Conservation (phyloP, 345 rosid genomes). For the Salix udensis region DNA sequence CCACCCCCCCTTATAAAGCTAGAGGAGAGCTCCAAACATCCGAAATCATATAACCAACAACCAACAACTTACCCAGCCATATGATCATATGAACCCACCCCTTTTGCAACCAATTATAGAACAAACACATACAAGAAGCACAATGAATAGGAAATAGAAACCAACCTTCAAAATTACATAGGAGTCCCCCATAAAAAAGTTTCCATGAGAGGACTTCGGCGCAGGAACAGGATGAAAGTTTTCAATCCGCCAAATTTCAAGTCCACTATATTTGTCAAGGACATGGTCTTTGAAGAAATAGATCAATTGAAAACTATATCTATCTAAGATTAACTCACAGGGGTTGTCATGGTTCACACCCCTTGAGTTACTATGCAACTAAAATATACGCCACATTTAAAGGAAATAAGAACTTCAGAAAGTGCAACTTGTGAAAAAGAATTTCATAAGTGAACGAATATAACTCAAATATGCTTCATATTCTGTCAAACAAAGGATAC, state of each 20-base stretch:
- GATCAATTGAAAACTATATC: neutral
- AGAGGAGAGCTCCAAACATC: neutral
- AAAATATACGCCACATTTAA: neutral
- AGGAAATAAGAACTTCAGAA: neutral
- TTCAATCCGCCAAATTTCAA: conserved; percentile 97
- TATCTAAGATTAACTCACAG: neutral
- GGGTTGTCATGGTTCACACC: neutral
- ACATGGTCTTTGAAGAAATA: neutral
- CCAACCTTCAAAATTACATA: conserved; percentile 82
- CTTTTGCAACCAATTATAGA: neutral
- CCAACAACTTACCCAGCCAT: neutral
- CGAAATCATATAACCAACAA: neutral
- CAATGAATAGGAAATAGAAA: conserved; percentile 6
- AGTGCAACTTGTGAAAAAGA: neutral
- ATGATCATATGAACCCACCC: neutral
- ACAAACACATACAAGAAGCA: neutral
- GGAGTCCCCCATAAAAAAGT: conserved; percentile 93
- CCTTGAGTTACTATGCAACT: too few relatives aligned
- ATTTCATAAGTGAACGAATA: neutral
- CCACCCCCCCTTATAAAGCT: neutral
- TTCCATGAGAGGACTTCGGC: conserved; percentile 72
- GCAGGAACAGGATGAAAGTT: conserved; percentile 65
- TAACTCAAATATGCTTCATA: conserved; percentile 9
- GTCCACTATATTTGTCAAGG: conserved; percentile 48
- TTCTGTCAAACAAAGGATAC: conserved; percentile 65